Evolutionary conservation across 768 basidiomycete species (phyloP).

Genomic region (Agaricus sinodeliciosus): DNA sequence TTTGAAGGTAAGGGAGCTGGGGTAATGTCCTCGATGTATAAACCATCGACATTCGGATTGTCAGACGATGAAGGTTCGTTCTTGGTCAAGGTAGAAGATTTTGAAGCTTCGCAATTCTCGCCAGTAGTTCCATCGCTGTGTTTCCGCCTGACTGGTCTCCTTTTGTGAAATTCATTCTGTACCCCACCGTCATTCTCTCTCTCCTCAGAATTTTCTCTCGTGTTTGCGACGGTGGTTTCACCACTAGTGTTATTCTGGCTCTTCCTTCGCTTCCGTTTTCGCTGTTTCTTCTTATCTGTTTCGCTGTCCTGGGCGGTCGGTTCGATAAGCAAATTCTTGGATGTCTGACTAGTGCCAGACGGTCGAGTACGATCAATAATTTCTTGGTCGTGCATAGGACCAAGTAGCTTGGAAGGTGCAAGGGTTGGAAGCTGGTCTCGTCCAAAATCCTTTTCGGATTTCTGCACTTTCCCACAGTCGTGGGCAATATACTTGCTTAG

Average conservation of each 20-base stretch:
- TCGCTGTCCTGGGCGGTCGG: not conserved
- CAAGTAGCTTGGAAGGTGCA: not conserved
- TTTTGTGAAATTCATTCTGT: not conserved
- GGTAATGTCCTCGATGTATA: conserved; percentile 47
- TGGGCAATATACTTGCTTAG: not conserved
- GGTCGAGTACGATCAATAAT: conserved; percentile 29
- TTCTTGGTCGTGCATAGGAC: conserved; percentile 12
- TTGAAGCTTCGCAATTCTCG: not conserved
- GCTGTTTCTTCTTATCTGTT: conserved; percentile 12
- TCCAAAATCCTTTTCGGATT: not conserved
- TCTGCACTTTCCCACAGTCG: not conserved
- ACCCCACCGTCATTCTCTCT: conserved; percentile 13
- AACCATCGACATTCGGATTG: conserved; percentile 2
- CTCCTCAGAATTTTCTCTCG: conserved; percentile 16
- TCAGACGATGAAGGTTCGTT: not conserved
- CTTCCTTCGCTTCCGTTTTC: conserved; percentile 17
- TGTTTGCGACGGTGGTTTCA: conserved; percentile 12
- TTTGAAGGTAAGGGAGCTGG: conserved; percentile 30
- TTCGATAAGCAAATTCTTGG: not conserved
- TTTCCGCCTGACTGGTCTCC: conserved; percentile 9
- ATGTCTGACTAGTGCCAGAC: not conserved
- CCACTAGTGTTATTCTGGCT: conserved; percentile 18
- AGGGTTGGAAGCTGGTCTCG: not conserved
- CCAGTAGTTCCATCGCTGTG: not conserved
- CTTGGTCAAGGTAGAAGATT: not conserved